These are phyloP conservation scores for Carex pumila DNA, from an alignment of 176 grass and related monocot genomes.

Conservation along the genomic window DNA sequence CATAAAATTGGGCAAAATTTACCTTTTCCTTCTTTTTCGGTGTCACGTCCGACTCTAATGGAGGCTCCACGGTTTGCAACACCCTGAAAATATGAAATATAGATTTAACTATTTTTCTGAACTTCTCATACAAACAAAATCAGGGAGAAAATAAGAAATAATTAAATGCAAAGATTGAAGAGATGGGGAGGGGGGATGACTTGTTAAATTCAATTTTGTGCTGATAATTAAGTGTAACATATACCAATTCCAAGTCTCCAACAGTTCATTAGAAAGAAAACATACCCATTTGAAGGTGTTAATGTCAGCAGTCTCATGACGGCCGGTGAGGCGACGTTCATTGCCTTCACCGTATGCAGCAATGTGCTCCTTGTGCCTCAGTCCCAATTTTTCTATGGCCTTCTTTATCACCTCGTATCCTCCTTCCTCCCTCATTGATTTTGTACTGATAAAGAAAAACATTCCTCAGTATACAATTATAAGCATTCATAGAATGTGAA, in stretches of 20 bases:
- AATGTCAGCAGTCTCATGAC: conserved; percentile 82
- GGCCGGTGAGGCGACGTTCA: conserved; percentile 83
- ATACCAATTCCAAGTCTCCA: not conserved
- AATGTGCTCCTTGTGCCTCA: conserved; percentile 71
- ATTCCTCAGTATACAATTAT: not conserved
- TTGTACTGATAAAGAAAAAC: conserved; percentile 35
- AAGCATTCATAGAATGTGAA: not conserved
- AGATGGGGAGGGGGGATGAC: not conserved
- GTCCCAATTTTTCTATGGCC: conserved; percentile 55
- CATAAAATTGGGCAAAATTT: not conserved
- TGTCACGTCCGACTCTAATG: conserved; percentile 70
- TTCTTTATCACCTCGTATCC: conserved; percentile 72
- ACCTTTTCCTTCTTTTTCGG: conserved; percentile 73
- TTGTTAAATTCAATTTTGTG: not conserved
- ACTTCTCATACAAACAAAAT: not conserved
- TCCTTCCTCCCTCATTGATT: conserved; percentile 77
- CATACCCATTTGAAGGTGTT: conserved; percentile 72
- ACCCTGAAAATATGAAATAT: conserved; percentile 30
- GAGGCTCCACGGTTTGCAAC: conserved; percentile 82
- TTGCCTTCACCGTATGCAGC: conserved; percentile 79
- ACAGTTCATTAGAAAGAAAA: not conserved
- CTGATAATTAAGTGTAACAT: not conserved
- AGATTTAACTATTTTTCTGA: not conserved
- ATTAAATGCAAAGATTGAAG: not conserved
- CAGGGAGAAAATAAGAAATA: not conserved